A percentile compares a stretch with the other conserved stretches of the same genome.
Evolutionary conservation across 257 asterid species (phyloP).

Genomic region (Mitragyna speciosa): DNA sequence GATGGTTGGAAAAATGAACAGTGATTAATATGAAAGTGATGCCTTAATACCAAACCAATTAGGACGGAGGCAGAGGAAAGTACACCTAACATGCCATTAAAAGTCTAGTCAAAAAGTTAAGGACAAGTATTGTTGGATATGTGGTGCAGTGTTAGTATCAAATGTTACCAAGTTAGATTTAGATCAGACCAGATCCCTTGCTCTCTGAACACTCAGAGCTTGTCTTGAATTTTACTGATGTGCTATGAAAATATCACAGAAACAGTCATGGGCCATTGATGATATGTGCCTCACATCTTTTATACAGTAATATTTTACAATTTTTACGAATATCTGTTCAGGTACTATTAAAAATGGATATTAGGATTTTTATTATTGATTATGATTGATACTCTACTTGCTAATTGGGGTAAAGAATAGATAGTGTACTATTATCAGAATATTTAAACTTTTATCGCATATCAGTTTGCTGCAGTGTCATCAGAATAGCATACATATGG

Average conservation of each 20-base stretch:
- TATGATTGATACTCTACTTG: conserved; percentile 14
- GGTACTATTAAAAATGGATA: conserved; percentile 1
- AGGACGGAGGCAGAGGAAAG: conserved; percentile 30
- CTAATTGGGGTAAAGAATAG: conserved; percentile 10
- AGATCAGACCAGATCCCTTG: conserved; percentile 1
- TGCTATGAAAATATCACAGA: conserved; percentile 21
- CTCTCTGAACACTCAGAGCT: conserved; percentile 30
- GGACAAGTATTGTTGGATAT: conserved; percentile 24
- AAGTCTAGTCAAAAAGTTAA: conserved; percentile 13
- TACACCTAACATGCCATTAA: conserved; percentile 24
- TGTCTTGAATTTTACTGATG: conserved; percentile 15
- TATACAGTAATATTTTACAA: not conserved
- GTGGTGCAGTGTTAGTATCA: conserved; percentile 64
- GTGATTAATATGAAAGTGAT: conserved; percentile 9
- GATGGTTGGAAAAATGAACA: conserved; percentile 8
- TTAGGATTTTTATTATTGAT: not conserved
- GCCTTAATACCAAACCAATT: conserved; percentile 16
- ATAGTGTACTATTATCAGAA: not conserved
- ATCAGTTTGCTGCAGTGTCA: not conserved
- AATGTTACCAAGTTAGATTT: conserved; percentile 39
- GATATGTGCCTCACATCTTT: conserved; percentile 29
- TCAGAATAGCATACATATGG: not conserved
- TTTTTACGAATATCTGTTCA: not conserved
- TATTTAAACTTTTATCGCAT: not conserved
- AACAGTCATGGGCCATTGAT: conserved; percentile 35